Percentiles rank a stretch among this genome's conserved stretches.
Evolutionary conservation across 2,329 filamentous ascomycete species (phyloP).

Genomic region (Aspergillus brasiliensis): DNA sequence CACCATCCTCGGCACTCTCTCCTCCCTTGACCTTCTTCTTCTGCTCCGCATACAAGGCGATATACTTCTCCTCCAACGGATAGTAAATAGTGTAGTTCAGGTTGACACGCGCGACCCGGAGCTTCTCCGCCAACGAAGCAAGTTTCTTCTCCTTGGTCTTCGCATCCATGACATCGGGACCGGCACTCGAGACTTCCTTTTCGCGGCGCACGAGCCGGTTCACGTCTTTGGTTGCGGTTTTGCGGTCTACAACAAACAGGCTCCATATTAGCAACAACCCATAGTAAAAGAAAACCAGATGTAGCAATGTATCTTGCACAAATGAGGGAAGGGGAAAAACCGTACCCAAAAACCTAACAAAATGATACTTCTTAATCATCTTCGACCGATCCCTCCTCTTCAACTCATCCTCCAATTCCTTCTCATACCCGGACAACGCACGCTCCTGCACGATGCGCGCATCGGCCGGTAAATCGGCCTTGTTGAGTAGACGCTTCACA

Average conservation of each 20-base stretch:
- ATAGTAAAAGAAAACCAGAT: conserved; percentile 11
- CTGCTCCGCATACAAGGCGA: conserved; percentile 54
- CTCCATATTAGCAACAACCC: not conserved
- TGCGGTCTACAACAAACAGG: conserved; percentile 36
- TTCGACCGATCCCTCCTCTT: conserved; percentile 53
- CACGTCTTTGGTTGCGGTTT: conserved; percentile 45
- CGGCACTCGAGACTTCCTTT: conserved; percentile 38
- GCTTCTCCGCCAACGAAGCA: conserved; percentile 32
- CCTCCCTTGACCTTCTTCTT: conserved; percentile 22
- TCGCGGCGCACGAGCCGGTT: conserved; percentile 40
- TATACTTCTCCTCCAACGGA: conserved; percentile 62
- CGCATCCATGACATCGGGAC: too few species aligned
- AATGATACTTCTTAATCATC: conserved; percentile 65
- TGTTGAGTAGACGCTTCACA: conserved; percentile 55
- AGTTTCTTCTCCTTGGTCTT: conserved; percentile 24
- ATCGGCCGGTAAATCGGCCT: conserved; percentile 54
- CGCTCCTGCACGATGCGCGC: conserved; percentile 61
- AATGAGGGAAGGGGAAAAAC: not conserved
- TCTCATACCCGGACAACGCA: conserved; percentile 58
- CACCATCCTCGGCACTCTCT: conserved; percentile 21
- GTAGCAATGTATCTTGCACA: not conserved
- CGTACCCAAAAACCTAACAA: conserved; percentile 64
- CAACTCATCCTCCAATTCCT: conserved; percentile 56
- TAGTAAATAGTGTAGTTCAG: conserved; percentile 66
- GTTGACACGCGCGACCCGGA: conserved; percentile 58